These are phyloP conservation scores for Anthoceros angustus DNA, from an alignment of 225 moss, liverwort and hornwort species.

Conservation along the genomic window DNA sequence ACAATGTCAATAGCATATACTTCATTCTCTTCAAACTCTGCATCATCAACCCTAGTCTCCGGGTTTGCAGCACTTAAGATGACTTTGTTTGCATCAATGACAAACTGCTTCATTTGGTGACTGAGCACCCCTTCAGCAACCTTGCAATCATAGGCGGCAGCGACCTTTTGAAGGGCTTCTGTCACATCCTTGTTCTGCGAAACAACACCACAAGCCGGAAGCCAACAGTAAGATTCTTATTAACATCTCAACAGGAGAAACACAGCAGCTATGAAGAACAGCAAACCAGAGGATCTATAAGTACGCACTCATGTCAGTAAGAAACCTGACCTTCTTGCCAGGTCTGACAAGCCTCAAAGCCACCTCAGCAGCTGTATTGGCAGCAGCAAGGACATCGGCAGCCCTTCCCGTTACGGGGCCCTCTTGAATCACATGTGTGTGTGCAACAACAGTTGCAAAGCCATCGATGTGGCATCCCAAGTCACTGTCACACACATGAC, in stretches of 20 bases:
- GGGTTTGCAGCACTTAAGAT: constrained; percentile 77
- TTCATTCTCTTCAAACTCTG: constrained; percentile 97
- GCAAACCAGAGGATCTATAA: background rate
- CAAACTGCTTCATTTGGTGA: constrained; percentile 99
- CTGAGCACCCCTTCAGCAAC: constrained; percentile 93
- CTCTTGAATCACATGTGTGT: constrained; percentile 77
- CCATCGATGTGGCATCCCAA: constrained; percentile 96
- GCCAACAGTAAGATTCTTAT: background rate
- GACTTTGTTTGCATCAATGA: constrained; percentile 94
- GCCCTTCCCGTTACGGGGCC: constrained; percentile 85
- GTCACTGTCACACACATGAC: constrained; percentile 40
- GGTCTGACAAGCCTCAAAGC: constrained; percentile 88
- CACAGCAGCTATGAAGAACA: background rate
- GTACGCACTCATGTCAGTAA: background rate
- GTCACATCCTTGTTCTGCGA: constrained; percentile 96
- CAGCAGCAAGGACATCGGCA: constrained; percentile 85
- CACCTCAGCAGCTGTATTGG: constrained; percentile 81
- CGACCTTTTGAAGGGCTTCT: constrained; percentile 93
- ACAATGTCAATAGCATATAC: constrained; percentile 95
- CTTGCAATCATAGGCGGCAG: constrained; percentile 94
- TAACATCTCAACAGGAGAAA: background rate
- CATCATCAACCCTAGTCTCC: constrained; percentile 90
- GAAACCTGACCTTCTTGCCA: constrained; percentile 58
- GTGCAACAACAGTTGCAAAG: constrained; percentile 87
- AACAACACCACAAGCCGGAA: background rate